Conservation (phyloP, 1,284 basidiomycete genomes). For the Rhodotorula sp. region DNA sequence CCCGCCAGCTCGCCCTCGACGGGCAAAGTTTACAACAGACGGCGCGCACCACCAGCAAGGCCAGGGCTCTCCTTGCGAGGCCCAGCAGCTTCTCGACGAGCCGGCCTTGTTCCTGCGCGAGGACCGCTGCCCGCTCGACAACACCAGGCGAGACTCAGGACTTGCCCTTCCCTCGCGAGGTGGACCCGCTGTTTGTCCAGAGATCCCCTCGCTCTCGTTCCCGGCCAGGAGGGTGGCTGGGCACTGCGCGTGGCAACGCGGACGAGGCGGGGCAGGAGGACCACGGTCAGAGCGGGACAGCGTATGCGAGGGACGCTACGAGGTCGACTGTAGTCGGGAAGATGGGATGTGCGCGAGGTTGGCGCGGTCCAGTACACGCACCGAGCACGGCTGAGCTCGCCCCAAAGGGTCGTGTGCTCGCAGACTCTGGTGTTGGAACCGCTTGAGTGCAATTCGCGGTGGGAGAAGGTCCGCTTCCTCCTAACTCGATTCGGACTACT, state of each 20-base stretch:
- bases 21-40: constrained; percentile 15
- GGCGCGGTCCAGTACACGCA: constrained; percentile 13
- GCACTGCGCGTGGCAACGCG: background rate
- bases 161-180: background rate
- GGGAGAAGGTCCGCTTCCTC: background rate
- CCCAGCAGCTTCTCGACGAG: too few species aligned
- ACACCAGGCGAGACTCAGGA: background rate
- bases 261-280: background rate
- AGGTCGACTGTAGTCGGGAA: background rate
- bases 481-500: constrained; percentile 33
- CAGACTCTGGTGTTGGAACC: background rate
- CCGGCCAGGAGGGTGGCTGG: background rate
- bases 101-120: constrained; percentile 1
- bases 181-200: constrained; percentile 1
- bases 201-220: constrained; percentile 3
- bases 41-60: constrained; percentile 33
- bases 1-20: constrained; percentile 13
- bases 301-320: background rate
- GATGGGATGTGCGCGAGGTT: constrained; percentile 21
- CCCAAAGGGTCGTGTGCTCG: background rate
- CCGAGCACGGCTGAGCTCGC: background rate
- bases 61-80: too few species aligned
- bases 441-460: constrained; percentile 27
- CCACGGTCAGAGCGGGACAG: background rate
- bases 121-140: constrained; percentile 12